Percentiles rank a stretch among this genome's conserved stretches.
These are phyloP conservation scores for Candida railenensis DNA, from an alignment of 805 yeast species.

Conservation along the genomic window DNA sequence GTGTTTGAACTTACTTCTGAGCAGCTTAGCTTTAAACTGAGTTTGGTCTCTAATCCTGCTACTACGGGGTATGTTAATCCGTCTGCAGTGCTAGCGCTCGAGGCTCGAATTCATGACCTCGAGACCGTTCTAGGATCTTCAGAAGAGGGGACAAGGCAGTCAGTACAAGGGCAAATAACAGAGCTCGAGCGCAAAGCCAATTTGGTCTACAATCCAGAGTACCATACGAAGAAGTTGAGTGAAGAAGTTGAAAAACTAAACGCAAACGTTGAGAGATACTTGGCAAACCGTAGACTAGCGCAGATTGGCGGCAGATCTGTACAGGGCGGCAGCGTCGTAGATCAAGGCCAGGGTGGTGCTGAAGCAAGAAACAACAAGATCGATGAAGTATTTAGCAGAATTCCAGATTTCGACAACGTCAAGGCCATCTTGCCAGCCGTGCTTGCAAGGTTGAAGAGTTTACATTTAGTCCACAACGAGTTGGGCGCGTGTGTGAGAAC, in stretches of 20 bases:
- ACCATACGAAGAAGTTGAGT: slow-evolving; percentile 22
- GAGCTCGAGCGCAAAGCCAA: slow-evolving; percentile 33
- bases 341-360: neutral
- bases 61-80: too few relatives aligned
- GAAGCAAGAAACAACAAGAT: slow-evolving; percentile 17
- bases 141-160: slow-evolving; percentile 5
- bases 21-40: neutral
- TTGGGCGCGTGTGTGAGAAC: slow-evolving; percentile 25
- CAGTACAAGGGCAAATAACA: slow-evolving; percentile 25
- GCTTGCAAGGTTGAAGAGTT: slow-evolving; percentile 26
- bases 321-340: slow-evolving; percentile 1
- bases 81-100: neutral
- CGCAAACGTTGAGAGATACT: slow-evolving; percentile 24
- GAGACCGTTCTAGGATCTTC: slow-evolving; percentile 3
- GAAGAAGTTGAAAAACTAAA: slow-evolving; percentile 21
- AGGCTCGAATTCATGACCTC: slow-evolving; percentile 2
- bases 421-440: slow-evolving; percentile 23
- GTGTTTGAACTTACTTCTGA: slow-evolving; percentile 7
- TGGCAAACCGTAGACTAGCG: slow-evolving; percentile 16
- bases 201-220: slow-evolving; percentile 35
- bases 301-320: slow-evolving; percentile 5
- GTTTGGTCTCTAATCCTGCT: too few relatives aligned
- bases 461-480: slow-evolving; percentile 32
- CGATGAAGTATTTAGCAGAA: slow-evolving; percentile 20
- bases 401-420: slow-evolving; percentile 25